Percentiles rank a stretch among this genome's conserved stretches.
Conservation (phyloP, 2,329 filamentous ascomycete genomes). For the Furcasterigmium sp. region DNA sequence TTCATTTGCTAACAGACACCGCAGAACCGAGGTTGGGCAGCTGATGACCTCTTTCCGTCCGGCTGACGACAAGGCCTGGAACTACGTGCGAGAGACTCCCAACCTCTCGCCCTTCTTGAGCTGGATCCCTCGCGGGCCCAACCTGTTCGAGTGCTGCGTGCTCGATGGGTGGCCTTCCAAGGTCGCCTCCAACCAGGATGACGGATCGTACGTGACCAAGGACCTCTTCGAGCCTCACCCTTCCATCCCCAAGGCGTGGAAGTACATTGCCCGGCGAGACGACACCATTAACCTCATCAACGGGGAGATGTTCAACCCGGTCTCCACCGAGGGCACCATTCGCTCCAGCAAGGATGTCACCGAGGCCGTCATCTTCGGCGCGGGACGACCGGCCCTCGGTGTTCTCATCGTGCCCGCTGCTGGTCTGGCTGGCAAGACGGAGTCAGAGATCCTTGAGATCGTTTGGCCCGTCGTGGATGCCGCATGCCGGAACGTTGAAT, state of each 20-base stretch:
- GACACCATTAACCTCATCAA: constrained; percentile 57
- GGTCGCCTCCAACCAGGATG: constrained; percentile 50
- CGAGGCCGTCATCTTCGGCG: constrained; percentile 58
- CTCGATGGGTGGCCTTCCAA: constrained; percentile 32
- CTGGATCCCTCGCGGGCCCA: constrained; percentile 24
- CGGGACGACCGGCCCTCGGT: constrained; percentile 50
- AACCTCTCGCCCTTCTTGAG: constrained; percentile 29
- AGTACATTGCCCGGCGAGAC: constrained; percentile 57
- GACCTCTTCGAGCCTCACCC: constrained; percentile 57
- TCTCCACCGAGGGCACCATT: constrained; percentile 52
- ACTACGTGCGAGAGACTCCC: constrained; percentile 47
- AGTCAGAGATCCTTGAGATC: constrained; percentile 20
- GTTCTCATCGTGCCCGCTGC: constrained; percentile 43
- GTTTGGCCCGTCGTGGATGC: constrained; percentile 27
- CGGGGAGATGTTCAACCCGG: constrained; percentile 65
- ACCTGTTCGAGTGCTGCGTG: constrained; percentile 30
- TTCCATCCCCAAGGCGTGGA: constrained; percentile 49
- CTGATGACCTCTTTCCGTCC: constrained; percentile 56
- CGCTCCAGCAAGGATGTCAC: constrained; percentile 34
- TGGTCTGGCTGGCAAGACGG: constrained; percentile 8
- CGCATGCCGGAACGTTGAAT: constrained; percentile 22
- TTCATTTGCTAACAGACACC: neutral
- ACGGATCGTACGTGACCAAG: constrained; percentile 57
- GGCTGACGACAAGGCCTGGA: constrained; percentile 51
- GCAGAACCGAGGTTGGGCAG: constrained; percentile 52